Base-by-base conservation (phyloP, 352 stramenopile genomes). In the Bremia lactucae region DNA sequence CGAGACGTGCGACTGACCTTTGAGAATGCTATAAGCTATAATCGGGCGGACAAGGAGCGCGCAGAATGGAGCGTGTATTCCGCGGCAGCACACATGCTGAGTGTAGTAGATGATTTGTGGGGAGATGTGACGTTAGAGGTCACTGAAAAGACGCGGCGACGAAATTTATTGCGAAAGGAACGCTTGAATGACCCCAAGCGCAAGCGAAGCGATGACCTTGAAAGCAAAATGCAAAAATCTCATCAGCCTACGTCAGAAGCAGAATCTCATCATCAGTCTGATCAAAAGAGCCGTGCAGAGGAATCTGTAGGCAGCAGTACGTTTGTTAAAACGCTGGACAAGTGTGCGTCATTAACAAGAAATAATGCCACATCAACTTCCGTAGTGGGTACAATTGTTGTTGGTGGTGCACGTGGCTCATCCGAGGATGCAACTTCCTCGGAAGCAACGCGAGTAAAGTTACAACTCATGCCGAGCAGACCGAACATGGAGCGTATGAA, bases 1-100 rank as follows among this genome's bases (percentile, higher is more conserved):
- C 61, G 47, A 2, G 77, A 92, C 39, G 65, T 92, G 24, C 72
- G 75, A 0, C 33, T 89, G 37, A 90, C 77, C 14, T 92, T 92
- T 36, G 72, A 92, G 48, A 92, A 92, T 50, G 80, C 80, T 3
- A 73, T 90, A 44, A 36, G 66, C 8, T 92, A 88, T 53, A 92
- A 92, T 43, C 67, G 59, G 9, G 65, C 72, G 1, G 80, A 92
- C 52, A 90, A 90, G 42, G 73, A 77, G 22, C 73, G 78, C 22
- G 75, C 88, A 23, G 77, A 69, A 36, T 87, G 74, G 76, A 90
- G 54, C 14, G 77, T 92, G 33, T 92, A 92, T 49, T 62, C 61
- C 2, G 72, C 75, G n/a, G 80, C 76, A 14, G 52, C 72, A 8
- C 72, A 82, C 23, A 87, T 92, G 75, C 46, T 87, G 19, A 29